These are phyloP conservation scores for Salix arbutifolia DNA, from an alignment of 345 rosid species.

Conservation along the genomic window DNA sequence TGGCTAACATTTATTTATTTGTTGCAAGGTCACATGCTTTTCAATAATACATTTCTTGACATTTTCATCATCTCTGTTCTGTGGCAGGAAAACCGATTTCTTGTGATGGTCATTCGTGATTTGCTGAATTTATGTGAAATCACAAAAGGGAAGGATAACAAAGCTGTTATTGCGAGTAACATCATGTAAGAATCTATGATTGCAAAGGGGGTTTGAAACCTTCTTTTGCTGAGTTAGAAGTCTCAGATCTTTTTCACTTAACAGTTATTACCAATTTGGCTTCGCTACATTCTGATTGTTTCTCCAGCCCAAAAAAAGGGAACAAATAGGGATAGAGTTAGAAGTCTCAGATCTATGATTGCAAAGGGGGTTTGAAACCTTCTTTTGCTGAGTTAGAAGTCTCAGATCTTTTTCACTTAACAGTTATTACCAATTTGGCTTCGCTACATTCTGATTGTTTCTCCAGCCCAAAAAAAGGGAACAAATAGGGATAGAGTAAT, in stretches of 20 bases:
- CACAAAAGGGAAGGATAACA: slow-evolving; percentile 95
- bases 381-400: neutral
- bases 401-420: neutral
- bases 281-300: neutral
- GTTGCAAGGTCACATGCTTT: neutral
- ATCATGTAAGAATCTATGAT: slow-evolving; percentile 67
- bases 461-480: neutral
- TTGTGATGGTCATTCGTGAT: slow-evolving; percentile 98
- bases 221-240: neutral
- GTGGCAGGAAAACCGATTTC: slow-evolving; percentile 93
- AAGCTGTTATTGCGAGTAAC: slow-evolving; percentile 98
- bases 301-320: neutral
- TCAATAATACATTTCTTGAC: neutral
- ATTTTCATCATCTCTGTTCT: neutral
- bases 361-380: neutral
- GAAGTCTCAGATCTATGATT: neutral
- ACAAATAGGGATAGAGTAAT: neutral
- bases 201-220: neutral
- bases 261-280: neutral
- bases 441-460: neutral
- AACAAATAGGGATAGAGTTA: too few species aligned
- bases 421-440: neutral
- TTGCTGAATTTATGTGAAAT: slow-evolving; percentile 93
- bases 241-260: neutral
- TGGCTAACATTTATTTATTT: neutral